phyloP scores from a whole-genome alignment of 2,329 filamentous ascomycete species.

The Paracorniculantispora psalliotae region DNA sequence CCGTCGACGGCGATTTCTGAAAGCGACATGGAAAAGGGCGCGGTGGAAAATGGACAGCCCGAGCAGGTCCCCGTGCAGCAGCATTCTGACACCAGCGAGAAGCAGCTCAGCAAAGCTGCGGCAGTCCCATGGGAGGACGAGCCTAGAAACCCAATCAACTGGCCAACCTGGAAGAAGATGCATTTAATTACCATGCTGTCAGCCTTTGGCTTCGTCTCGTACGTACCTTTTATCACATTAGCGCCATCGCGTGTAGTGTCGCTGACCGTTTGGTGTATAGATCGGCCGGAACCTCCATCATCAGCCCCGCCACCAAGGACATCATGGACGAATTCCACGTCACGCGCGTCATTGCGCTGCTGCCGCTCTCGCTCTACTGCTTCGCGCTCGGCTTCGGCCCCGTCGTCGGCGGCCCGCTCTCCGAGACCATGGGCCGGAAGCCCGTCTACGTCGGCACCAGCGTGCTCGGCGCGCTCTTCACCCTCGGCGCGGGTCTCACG shows the following conservation, averaged over 20 bases:
- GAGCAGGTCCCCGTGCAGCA: not conserved
- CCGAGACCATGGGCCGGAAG: constrained; percentile 52
- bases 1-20: not conserved
- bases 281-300: constrained; percentile 49
- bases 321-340: constrained; percentile 51
- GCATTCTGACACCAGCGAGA: not conserved
- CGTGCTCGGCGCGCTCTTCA: constrained; percentile 49
- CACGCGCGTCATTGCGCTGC: constrained; percentile 49
- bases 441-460: constrained; percentile 45
- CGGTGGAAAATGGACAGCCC: not conserved
- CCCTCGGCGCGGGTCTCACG: constrained; percentile 48
- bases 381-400: constrained; percentile 57
- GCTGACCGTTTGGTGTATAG: constrained; percentile 25
- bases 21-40: not conserved
- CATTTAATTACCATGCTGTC: constrained; percentile 34
- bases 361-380: constrained; percentile 56
- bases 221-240: constrained; percentile 17
- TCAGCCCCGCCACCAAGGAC: constrained; percentile 41
- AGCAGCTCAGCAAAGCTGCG: not conserved
- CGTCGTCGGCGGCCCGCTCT: constrained; percentile 53
- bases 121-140: constrained; percentile 31
- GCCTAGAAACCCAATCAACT: constrained; percentile 47
- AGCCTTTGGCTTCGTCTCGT: constrained; percentile 38
- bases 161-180: constrained; percentile 38
- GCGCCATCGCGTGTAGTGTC: constrained; percentile 14